A percentile compares a stretch with the other conserved stretches of the same genome.
phyloP scores from a whole-genome alignment of 108 stramenopile genomes.

The Fistulifera pelliculosa region DNA sequence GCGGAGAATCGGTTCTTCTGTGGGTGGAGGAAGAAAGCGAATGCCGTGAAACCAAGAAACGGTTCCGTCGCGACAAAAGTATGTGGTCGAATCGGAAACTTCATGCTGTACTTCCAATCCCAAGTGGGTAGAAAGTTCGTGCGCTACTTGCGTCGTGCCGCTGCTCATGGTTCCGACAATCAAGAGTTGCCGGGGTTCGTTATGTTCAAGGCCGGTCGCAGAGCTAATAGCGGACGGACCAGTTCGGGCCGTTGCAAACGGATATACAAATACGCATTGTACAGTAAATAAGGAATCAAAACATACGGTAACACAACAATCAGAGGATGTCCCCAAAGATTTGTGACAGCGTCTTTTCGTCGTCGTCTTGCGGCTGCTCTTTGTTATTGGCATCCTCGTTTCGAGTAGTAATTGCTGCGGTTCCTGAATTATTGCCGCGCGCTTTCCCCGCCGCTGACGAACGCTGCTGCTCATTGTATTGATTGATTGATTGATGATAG shows the following conservation, averaged over 20 bases:
- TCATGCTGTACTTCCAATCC: slow-evolving; percentile 36
- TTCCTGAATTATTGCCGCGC: too few relatives aligned
- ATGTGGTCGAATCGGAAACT: slow-evolving; percentile 17
- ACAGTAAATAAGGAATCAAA: slow-evolving; percentile 26
- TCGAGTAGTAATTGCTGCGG: too few relatives aligned
- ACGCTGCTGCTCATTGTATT: too few relatives aligned
- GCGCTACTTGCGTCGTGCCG: slow-evolving; percentile 16
- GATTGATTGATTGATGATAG: too few relatives aligned
- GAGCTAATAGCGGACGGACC: slow-evolving; percentile 3
- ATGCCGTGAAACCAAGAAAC: slow-evolving; percentile 31
- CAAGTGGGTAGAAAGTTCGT: slow-evolving; percentile 8
- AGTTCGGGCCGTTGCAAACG: slow-evolving; percentile 41
- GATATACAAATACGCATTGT: slow-evolving; percentile 22
- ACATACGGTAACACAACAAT: slow-evolving; percentile 5
- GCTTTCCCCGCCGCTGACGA: too few relatives aligned
- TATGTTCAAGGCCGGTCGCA: slow-evolving; percentile 32
- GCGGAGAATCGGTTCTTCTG: background rate
- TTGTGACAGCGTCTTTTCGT: slow-evolving; percentile 1
- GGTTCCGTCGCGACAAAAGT: slow-evolving; percentile 43
- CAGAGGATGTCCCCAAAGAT: slow-evolving; percentile 4
- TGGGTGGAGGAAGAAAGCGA: slow-evolving; percentile 15
- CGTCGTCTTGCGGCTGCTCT: too few relatives aligned
- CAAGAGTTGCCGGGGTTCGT: slow-evolving; percentile 44
- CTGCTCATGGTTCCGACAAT: slow-evolving; percentile 43
- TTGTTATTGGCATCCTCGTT: too few relatives aligned